Base-by-base conservation (phyloP, 176 grass and related monocot genomes). In the Microstegium vimineum region DNA sequence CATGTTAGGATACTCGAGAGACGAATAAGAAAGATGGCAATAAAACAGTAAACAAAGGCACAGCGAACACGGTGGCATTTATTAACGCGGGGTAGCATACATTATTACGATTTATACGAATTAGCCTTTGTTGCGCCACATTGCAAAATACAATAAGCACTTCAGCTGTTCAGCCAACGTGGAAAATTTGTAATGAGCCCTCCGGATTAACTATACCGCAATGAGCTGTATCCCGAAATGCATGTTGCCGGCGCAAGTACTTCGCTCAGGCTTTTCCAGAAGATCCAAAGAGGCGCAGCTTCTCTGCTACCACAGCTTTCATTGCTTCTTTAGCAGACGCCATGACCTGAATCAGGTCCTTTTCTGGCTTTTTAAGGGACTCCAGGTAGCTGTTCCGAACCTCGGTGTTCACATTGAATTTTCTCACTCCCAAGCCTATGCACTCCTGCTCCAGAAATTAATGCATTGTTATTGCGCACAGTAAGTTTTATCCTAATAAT, bases 401-500 rank as follows among this genome's bases (percentile, higher is more conserved):
- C 84, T 98, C 95, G 8, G 92, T 98, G 66, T 95, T 93, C 82
- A 98, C 95, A 73, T 98, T 98, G 79, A 98, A 98, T 81, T 98
- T 98, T 62, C 95, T 90, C 61, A 95, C 92, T 14, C 95, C 95
- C 51, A 95, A 87, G 57, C 81, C 82, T 90, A 95, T 95, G 87
- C 96, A 98, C 43, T 93, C 90, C 95, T 98, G 88, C 41, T 68
- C 75, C 71, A 52, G 22, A 79, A 54, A 61, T 71, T 33, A 71
- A 59, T 18, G 17, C 13, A 11, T 34, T 9, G 52, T 72, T 74
- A 78, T 16, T 11, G 10, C 22, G 41, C 6, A 36, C 5, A 27
- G 71, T 17, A 66, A 70, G 74, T 75, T 79, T 69, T 76, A 63
- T 18, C 7, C 82, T 57, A 33, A 27, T 4, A 82, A 61, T 1